phyloP scores from a whole-genome alignment of 116 monocot species.

The Papilionanthe hybrid region DNA sequence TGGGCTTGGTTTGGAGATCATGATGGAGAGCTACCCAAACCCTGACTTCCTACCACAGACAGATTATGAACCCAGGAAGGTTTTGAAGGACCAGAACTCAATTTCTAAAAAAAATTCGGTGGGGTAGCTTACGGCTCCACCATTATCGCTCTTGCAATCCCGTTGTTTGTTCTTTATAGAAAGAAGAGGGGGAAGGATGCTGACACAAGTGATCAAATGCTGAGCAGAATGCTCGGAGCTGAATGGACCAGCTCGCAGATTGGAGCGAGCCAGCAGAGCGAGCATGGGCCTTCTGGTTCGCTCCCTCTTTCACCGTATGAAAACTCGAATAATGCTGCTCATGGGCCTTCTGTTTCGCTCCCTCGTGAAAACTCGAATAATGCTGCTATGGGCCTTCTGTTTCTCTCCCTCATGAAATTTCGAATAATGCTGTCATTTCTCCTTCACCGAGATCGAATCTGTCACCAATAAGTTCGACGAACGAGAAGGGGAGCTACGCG shows the following conservation, averaged over 20 bases:
- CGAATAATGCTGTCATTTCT: no score
- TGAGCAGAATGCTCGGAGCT: no score
- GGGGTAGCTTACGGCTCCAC: no score
- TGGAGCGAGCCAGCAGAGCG: no score
- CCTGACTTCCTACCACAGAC: neutral
- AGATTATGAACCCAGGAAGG: neutral
- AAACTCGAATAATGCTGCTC: constrained; percentile 13
- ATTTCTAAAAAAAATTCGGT: neutral
- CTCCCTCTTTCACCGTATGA: constrained; percentile 15
- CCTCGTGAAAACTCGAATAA: constrained; percentile 18
- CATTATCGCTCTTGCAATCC: no score
- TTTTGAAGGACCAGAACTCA: neutral
- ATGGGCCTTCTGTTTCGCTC: constrained; percentile 15
- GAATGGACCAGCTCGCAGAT: no score
- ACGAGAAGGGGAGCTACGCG: no score
- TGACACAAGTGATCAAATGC: neutral
- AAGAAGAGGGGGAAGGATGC: neutral
- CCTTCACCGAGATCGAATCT: constrained; percentile 16
- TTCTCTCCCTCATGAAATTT: no score
- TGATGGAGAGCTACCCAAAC: constrained; percentile 18
- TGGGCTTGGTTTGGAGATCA: neutral
- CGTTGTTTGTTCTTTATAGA: no score
- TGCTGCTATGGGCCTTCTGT: constrained; percentile 15
- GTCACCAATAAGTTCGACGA: constrained; percentile 23
- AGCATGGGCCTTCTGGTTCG: constrained; percentile 16